Conservation (phyloP, 2,329 filamentous ascomycete species). For the Alternaria tenuissima region DNA sequence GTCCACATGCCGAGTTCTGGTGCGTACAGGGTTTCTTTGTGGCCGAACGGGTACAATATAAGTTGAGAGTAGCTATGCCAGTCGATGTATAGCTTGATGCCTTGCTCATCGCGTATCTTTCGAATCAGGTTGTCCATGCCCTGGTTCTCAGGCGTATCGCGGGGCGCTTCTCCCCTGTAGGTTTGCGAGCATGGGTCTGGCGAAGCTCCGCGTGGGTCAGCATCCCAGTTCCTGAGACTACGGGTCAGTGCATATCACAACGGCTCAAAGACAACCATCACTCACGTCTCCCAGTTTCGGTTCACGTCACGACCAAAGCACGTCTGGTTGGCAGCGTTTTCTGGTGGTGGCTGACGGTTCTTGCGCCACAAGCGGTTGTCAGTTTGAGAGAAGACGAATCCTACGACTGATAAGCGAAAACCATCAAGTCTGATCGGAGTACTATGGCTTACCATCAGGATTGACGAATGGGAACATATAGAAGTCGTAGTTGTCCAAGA, state of each 20-base stretch:
- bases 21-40: constrained; percentile 60
- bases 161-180: constrained; percentile 41
- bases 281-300: constrained; percentile 42
- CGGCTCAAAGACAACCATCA: not conserved
- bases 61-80: constrained; percentile 70
- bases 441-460: constrained; percentile 33
- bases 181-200: constrained; percentile 39
- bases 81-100: constrained; percentile 69
- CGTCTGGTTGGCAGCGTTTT: constrained; percentile 36
- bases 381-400: constrained; percentile 46
- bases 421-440: not conserved
- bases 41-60: constrained; percentile 66
- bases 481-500: constrained; percentile 43
- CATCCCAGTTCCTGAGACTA: constrained; percentile 32
- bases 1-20: constrained; percentile 61
- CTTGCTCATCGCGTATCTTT: constrained; percentile 54
- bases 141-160: constrained; percentile 40
- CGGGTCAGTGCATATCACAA: not conserved
- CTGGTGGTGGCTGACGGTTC: constrained; percentile 39
- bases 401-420: constrained; percentile 15
- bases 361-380: constrained; percentile 48
- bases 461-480: constrained; percentile 46
- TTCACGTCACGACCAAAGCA: constrained; percentile 47
- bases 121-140: constrained; percentile 57
- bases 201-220: constrained; percentile 38